A percentile compares a stretch with the other conserved stretches of the same genome.
Evolutionary conservation across 352 stramenopile species (phyloP).

Genomic region (Stramenopiles sp.): DNA sequence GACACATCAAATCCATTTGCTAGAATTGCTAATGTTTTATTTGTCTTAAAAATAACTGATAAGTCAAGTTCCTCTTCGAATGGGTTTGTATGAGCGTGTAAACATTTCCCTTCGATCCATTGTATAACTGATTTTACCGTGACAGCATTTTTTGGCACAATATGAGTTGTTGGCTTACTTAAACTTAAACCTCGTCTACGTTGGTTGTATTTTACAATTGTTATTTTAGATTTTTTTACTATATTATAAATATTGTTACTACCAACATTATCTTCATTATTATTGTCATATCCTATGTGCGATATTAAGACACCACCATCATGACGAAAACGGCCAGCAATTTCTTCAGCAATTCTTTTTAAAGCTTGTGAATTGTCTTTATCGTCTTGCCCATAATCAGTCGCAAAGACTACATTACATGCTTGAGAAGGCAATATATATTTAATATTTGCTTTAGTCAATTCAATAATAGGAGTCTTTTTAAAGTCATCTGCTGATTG

Average conservation of each 20-base stretch:
- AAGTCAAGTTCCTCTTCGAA: not conserved
- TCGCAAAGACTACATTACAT: not conserved
- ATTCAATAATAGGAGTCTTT: not conserved
- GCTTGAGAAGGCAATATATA: not conserved
- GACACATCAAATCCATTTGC: slow-evolving; percentile 3
- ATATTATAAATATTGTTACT: too few relatives aligned
- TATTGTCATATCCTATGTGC: not conserved
- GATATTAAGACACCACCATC: not conserved
- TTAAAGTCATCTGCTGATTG: not conserved
- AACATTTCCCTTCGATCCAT: slow-evolving; percentile 1
- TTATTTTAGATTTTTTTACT: too few relatives aligned
- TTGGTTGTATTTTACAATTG: not conserved
- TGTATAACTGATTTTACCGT: not conserved
- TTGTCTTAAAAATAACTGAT: slow-evolving; percentile 7
- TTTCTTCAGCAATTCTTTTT: not conserved
- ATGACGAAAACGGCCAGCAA: not conserved
- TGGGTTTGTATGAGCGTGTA: not conserved
- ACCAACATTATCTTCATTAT: not conserved
- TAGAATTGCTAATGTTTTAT: slow-evolving; percentile 4
- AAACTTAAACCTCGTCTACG: not conserved
- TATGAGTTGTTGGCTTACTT: too few relatives aligned
- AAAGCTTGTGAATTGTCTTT: not conserved
- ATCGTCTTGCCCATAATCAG: not conserved
- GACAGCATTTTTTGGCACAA: not conserved
- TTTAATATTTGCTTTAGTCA: not conserved